Evolutionary conservation across 768 basidiomycete species (phyloP), one percentile per base, ranked within the genome.

Genomic region (Holtermanniella nyarrowii): DNA sequence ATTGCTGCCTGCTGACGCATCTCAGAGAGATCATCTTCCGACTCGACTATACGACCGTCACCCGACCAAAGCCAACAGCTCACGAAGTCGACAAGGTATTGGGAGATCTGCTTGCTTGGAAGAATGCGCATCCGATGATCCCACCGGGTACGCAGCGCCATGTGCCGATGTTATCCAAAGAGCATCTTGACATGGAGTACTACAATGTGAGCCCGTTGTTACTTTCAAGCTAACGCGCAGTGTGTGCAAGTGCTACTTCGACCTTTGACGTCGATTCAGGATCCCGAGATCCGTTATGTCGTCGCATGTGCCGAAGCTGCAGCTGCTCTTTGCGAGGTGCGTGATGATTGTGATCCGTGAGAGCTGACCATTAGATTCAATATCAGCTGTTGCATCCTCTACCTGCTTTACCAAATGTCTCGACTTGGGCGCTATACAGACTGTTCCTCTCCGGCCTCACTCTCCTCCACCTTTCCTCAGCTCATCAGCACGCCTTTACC

Each of bases 361-460:
- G 20, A 44, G 49, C 13, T 44, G 48, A 20, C 26, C 56, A 42
- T 23, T 48, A 56, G 56, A 51, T 53, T 43, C 52, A 60, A 27
- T 63, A 63, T 37, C 44, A 54, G 10, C 41, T 60, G 14, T 60
- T 63, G 49, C 48, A 37, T 37, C 31, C 31, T 7, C 31, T 37
- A 16, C 31, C 31, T 13, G 31, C 46, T 10, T 42, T 31, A 20
- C 46, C 53, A 11, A 44, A 50, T 24, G 18, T 58, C 37, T 57
- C 56, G 23, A 44, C 61, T 23, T 48, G 58, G 56, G 52, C 54
- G 44, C 52, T 63, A 27, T 63, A 63, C 37, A 44, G 59, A 10
- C 44, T 60, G 14, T 63, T 63, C 52, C 48, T 63, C 3, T 57
- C 58, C 18, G 61, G 61, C 25, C 46, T 63, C n/a, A 63, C 61